Percentiles rank a stretch among this genome's conserved stretches.
phyloP scores from a whole-genome alignment of 192 early-diverging fungal genomes.

The Entrophospora sp. region DNA sequence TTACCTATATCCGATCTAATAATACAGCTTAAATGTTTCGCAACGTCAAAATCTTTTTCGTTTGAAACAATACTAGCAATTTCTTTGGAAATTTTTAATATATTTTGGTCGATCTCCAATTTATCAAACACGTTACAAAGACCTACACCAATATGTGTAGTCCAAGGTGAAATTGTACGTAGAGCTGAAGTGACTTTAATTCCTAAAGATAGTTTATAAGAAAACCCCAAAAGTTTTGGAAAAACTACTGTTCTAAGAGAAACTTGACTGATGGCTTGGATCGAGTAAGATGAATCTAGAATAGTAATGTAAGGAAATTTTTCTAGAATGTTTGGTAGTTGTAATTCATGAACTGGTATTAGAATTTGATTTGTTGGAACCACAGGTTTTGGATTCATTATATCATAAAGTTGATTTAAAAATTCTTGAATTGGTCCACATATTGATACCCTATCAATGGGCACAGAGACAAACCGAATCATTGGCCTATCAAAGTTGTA shows the following conservation, averaged over 20 bases:
- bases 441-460: constrained; percentile 29
- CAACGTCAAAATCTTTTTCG: constrained; percentile 45
- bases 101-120: constrained; percentile 25
- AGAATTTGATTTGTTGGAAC: constrained; percentile 31
- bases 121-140: constrained; percentile 41
- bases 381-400: background rate
- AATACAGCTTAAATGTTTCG: constrained; percentile 54
- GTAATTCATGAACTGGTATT: constrained; percentile 53
- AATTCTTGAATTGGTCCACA: constrained; percentile 39
- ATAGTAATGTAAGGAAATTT: constrained; percentile 35
- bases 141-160: constrained; percentile 47
- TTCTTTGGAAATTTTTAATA: constrained; percentile 45
- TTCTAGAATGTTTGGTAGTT: constrained; percentile 46
- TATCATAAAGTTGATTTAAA: constrained; percentile 28
- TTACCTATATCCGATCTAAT: constrained; percentile 43
- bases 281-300: constrained; percentile 27
- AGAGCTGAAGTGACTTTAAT: constrained; percentile 55
- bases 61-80: constrained; percentile 40
- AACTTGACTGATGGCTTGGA: constrained; percentile 42
- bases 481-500: constrained; percentile 31
- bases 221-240: constrained; percentile 25
- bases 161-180: constrained; percentile 59
- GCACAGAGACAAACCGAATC: constrained; percentile 43
- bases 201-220: constrained; percentile 53
- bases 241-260: constrained; percentile 52